phyloP scores from a whole-genome alignment of 2,329 filamentous ascomycete genomes.

The Colletotrichum kahawae region DNA sequence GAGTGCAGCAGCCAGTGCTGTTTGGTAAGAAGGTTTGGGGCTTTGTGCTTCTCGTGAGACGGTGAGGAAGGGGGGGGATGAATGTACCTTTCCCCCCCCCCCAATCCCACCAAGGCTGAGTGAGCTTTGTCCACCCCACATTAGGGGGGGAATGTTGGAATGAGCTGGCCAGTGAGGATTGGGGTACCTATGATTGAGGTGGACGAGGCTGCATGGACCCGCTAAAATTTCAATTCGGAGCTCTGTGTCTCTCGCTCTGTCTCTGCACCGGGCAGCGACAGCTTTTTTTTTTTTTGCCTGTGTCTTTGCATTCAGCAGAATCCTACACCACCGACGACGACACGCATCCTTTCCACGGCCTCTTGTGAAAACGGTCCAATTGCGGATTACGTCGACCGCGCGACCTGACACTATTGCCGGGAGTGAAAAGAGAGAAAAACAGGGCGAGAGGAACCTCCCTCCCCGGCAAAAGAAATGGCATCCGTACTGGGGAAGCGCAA shows the following conservation, averaged over 20 bases:
- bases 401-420: background rate
- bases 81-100: background rate
- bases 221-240: slow-evolving; percentile 1
- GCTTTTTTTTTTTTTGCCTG: background rate
- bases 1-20: background rate
- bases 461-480: background rate
- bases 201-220: background rate
- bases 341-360: background rate
- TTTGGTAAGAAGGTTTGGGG: background rate
- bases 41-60: background rate
- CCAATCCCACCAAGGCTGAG: background rate
- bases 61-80: background rate
- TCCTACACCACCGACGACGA: background rate
- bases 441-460: background rate
- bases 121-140: no score
- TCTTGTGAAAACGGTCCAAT: background rate
- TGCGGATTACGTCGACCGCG: background rate
- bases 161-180: background rate
- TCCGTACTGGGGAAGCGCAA: slow-evolving; percentile 24
- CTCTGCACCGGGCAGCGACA: background rate
- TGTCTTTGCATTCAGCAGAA: background rate
- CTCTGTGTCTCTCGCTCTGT: background rate
- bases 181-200: background rate
- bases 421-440: background rate
- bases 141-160: background rate